Percentiles rank a stretch among this genome's conserved stretches.
phyloP scores from a whole-genome alignment of 2,329 filamentous ascomycete species.

The Tricladium varicosporioides region DNA sequence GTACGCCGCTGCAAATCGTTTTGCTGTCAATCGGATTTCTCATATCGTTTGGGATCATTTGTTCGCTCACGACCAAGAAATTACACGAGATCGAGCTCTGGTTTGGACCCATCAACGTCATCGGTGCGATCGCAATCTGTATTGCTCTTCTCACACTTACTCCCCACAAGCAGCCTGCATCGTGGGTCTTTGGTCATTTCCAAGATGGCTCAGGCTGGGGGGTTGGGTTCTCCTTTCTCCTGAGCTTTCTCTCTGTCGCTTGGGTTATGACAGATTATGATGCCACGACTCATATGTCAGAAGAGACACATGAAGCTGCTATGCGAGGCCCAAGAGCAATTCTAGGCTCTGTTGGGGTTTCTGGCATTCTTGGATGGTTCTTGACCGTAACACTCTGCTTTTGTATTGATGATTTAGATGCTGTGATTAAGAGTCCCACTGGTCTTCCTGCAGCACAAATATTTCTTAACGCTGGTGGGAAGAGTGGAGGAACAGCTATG shows the following conservation, averaged over 20 bases:
- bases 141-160: conserved; percentile 57
- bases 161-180: conserved; percentile 55
- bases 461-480: conserved; percentile 59
- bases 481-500: conserved; percentile 55
- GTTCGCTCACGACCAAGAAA: conserved; percentile 58
- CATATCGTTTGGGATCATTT: conserved; percentile 54
- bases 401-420: conserved; percentile 57
- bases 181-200: conserved; percentile 60
- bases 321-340: conserved; percentile 59
- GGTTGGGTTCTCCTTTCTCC: conserved; percentile 59
- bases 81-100: conserved; percentile 59
- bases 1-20: conserved; percentile 57
- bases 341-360: conserved; percentile 55
- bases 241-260: conserved; percentile 54
- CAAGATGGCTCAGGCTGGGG: conserved; percentile 63
- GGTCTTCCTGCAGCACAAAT: conserved; percentile 59
- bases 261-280: conserved; percentile 71
- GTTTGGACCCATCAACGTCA: conserved; percentile 65
- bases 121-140: conserved; percentile 59
- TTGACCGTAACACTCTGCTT: conserved; percentile 63
- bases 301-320: conserved; percentile 64
- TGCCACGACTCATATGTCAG: conserved; percentile 66
- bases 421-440: conserved; percentile 54
- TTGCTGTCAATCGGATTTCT: conserved; percentile 55
- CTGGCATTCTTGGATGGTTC: conserved; percentile 59